These are phyloP conservation scores for Hortaea sp. DNA, from an alignment of 2,329 filamentous ascomycete species.

Conservation along the genomic window DNA sequence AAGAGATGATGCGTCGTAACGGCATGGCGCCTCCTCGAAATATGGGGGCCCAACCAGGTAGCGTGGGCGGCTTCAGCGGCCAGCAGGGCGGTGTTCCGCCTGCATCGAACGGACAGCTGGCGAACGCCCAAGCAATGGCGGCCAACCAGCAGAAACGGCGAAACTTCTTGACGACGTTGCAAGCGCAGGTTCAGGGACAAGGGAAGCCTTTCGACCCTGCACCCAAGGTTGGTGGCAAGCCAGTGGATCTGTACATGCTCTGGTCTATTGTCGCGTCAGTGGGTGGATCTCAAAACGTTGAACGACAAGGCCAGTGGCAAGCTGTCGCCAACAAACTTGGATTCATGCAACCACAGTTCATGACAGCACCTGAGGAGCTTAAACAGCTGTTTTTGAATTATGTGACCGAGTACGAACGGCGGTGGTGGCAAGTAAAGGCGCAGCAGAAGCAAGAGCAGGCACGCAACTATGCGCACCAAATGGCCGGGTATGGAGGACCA, in stretches of 20 bases:
- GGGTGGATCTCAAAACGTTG: conserved; percentile 68
- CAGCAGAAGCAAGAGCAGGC: conserved; percentile 28
- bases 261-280: conserved; percentile 68
- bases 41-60: conserved; percentile 16
- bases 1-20: conserved; percentile 48
- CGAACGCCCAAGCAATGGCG: conserved; percentile 6
- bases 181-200: conserved; percentile 65
- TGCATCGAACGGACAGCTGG: conserved; percentile 15
- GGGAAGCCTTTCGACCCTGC: conserved; percentile 64
- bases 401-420: conserved; percentile 65
- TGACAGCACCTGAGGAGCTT: conserved; percentile 59
- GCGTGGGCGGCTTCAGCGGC: conserved; percentile 14
- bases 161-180: conserved; percentile 56
- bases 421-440: conserved; percentile 47
- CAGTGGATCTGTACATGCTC: conserved; percentile 63
- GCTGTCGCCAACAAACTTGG: conserved; percentile 50
- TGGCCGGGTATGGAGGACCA: conserved; percentile 28
- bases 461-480: conserved; percentile 27
- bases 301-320: conserved; percentile 61
- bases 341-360: conserved; percentile 36
- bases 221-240: conserved; percentile 63
- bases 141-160: conserved; percentile 18
- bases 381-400: conserved; percentile 65
- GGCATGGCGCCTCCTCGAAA: conserved; percentile 21
- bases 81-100: conserved; percentile 12